Conservation (phyloP, 352 stramenopile genomes). For the Phytophthora nicotianae region DNA sequence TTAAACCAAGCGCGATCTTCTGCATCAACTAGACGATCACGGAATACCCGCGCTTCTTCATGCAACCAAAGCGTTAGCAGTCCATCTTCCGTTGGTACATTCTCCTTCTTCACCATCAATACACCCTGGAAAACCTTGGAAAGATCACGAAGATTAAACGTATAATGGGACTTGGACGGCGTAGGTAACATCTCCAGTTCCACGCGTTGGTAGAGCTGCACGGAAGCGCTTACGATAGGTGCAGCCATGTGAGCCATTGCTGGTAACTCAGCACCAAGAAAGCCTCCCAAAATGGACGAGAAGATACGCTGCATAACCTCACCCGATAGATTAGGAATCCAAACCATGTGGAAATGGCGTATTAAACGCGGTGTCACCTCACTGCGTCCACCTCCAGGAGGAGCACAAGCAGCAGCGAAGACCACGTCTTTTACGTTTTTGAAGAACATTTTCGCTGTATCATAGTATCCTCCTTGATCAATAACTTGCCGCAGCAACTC, state of each 20-base stretch:
- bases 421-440: conserved; percentile 91
- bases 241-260: conserved; percentile 69
- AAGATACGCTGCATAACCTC: conserved; percentile 92
- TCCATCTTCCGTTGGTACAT: conserved; percentile 67
- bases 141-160: conserved; percentile 94
- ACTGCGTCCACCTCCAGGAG: conserved; percentile 85
- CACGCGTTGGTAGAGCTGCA: conserved; percentile 89
- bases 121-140: conserved; percentile 94
- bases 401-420: conserved; percentile 84
- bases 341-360: conserved; percentile 92
- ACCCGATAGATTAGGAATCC: conserved; percentile 86
- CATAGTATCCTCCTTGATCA: conserved; percentile 91
- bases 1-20: conserved; percentile 92
- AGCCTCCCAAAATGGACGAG: conserved; percentile 88
- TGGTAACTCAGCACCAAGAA: conserved; percentile 74
- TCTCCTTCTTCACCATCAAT: conserved; percentile 90
- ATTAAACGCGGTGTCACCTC: conserved; percentile 88
- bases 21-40: conserved; percentile 89
- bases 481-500: conserved; percentile 92
- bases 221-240: conserved; percentile 87
- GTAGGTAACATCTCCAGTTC: conserved; percentile 91
- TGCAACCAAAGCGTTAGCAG: conserved; percentile 92
- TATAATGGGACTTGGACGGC: conserved; percentile 93
- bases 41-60: conserved; percentile 92
- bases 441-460: conserved; percentile 94